Base-by-base conservation (phyloP, 208 protist species). In the Acanthamoeba healyi region DNA sequence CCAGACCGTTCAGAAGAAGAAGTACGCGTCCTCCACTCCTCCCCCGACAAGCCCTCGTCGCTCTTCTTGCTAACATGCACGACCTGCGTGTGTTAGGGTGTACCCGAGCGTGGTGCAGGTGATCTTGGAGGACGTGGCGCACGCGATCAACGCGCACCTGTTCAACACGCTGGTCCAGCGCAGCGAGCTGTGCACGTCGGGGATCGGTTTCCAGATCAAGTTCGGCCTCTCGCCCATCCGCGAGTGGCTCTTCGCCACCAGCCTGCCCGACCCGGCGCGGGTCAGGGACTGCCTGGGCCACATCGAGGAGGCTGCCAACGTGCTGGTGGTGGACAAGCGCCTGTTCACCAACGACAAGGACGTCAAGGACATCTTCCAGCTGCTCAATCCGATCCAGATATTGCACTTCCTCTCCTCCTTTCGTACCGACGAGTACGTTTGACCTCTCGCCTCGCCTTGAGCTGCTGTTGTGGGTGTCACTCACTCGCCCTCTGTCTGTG, bases 361-460 rank as follows among this genome's bases (percentile, higher is more conserved):
- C 81, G 46, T 88, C 26, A 88, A 65, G 81, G 81, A 88, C 44
- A 56, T 88, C 81, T 88, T 88, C 81, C 81, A 88, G 44, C 36
- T 65, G 15, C 81, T 88, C 81, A 88, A 88, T 36, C 54, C 81
- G n/a, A 42, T 88, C 40, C 81, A 88, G 81, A 54, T 88, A 7
- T 42, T 88, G 10, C 81, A 88, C n/a, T 88, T 88, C 40, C 81
- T 88, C 81, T 88, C 81, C 9, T 15, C 81, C 32, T 88, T 88
- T 42, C 81, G 81, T 26, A 36, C 44, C 24, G 49, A 88, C 29
- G 81, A 88, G 81, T 88, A 88, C 81, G n/a, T n/a, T n/a, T n/a
- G n/a, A n/a, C n/a, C n/a, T n/a, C n/a, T n/a, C n/a, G n/a, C n/a
- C n/a, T n/a, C n/a, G n/a, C n/a, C n/a, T n/a, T n/a, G n/a, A n/a